phyloP scores from a whole-genome alignment of 1,284 basidiomycete genomes.

The Sanghuangporus sanghuang region DNA sequence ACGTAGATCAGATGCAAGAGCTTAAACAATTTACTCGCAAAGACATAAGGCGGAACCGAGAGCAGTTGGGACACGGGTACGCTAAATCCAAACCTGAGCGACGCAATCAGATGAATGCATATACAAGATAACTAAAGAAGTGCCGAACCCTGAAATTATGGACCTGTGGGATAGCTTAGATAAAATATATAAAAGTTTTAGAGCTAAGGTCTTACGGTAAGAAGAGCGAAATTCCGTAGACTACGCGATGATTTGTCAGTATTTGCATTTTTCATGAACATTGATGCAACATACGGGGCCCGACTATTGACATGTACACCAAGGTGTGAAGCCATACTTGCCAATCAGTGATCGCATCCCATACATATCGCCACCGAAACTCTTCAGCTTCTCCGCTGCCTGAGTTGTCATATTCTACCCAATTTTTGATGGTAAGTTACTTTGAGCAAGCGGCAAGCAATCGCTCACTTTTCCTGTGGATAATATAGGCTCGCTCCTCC shows the following conservation, averaged over 20 bases:
- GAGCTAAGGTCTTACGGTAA: constrained; percentile 40
- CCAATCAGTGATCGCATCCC: constrained; percentile 57
- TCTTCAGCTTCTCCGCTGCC: constrained; percentile 61
- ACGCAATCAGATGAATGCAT: background rate
- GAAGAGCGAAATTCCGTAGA: constrained; percentile 47
- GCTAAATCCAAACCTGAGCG: constrained; percentile 47
- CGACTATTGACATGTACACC: constrained; percentile 55
- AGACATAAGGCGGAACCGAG: constrained; percentile 60
- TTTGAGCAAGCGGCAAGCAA: constrained; percentile 29
- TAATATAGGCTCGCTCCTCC: constrained; percentile 53
- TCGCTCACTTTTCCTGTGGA: constrained; percentile 51
- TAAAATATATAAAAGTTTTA: too few relatives aligned
- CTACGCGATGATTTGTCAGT: background rate
- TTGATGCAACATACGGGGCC: constrained; percentile 42
- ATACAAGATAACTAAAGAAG: too few relatives aligned
- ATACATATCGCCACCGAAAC: constrained; percentile 48
- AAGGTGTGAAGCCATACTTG: constrained; percentile 58
- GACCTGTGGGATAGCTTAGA: too few relatives aligned
- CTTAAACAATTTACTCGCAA: constrained; percentile 41
- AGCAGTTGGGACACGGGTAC: constrained; percentile 58
- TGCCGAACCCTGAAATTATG: too few relatives aligned
- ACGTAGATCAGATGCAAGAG: background rate
- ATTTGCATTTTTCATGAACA: background rate
- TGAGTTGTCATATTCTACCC: constrained; percentile 56
- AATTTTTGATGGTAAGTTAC: constrained; percentile 37